These are phyloP conservation scores for Pisolithus microcarpus DNA, from an alignment of 768 basidiomycete genomes.

Conservation along the genomic window DNA sequence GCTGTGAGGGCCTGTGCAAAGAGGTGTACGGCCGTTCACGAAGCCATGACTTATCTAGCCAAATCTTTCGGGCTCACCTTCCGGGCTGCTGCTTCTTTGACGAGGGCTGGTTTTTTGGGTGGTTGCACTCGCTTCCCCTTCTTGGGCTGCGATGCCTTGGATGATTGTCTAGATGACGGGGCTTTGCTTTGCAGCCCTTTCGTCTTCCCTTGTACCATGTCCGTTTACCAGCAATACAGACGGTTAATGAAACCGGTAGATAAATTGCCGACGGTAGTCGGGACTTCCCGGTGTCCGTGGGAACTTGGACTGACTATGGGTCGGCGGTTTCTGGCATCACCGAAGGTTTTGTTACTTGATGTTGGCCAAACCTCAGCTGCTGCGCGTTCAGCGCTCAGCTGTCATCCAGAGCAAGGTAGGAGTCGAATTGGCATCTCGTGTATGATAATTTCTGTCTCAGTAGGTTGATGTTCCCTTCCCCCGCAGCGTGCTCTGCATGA, in stretches of 20 bases:
- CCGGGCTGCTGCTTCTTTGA: slow-evolving; percentile 73
- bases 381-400: slow-evolving; percentile 49
- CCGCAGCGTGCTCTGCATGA: slow-evolving; percentile 69
- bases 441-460: slow-evolving; percentile 1
- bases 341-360: slow-evolving; percentile 22
- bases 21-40: neutral
- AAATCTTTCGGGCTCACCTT: slow-evolving; percentile 41
- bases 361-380: slow-evolving; percentile 38
- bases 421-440: neutral
- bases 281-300: slow-evolving; percentile 19
- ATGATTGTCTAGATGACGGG: slow-evolving; percentile 45
- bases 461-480: slow-evolving; percentile 2
- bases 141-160: slow-evolving; percentile 66
- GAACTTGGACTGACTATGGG: slow-evolving; percentile 1
- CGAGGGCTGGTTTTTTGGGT: slow-evolving; percentile 69
- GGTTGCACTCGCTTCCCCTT: slow-evolving; percentile 75
- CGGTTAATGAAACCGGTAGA: neutral
- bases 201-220: slow-evolving; percentile 82
- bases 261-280: slow-evolving; percentile 4
- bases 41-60: neutral
- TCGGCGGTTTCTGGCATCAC: slow-evolving; percentile 1
- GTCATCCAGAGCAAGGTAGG: slow-evolving; percentile 41
- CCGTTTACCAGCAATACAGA: neutral
- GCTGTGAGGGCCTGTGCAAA: slow-evolving; percentile 64
- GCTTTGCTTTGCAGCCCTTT: slow-evolving; percentile 59